These are phyloP conservation scores for Xylaria sp. DNA, from an alignment of 495 filamentous ascomycete species.

Conservation along the genomic window DNA sequence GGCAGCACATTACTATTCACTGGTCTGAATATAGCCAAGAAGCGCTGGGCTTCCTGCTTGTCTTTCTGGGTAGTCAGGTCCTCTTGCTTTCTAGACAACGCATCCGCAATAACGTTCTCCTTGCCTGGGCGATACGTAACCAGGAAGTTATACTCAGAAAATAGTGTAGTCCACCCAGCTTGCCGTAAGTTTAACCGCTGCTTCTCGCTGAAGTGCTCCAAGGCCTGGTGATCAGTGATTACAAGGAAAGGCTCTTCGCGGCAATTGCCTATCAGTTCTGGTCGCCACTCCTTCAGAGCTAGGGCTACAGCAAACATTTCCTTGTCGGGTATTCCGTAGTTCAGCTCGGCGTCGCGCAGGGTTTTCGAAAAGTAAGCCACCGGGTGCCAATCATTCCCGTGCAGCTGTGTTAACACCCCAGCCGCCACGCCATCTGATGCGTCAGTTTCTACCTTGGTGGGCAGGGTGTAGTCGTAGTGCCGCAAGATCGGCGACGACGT, in stretches of 20 bases:
- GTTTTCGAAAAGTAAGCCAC: background rate
- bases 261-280: background rate
- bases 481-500: background rate
- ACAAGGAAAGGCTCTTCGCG: slow-evolving; percentile 26
- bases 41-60: background rate
- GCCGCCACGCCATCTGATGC: background rate
- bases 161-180: background rate
- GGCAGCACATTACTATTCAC: slow-evolving; percentile 1
- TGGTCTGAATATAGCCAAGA: background rate
- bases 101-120: background rate
- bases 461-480: background rate
- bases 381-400: background rate
- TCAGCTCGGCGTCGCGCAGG: background rate
- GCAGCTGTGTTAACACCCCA: background rate
- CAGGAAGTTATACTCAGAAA: slow-evolving; percentile 19
- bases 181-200: background rate
- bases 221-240: background rate
- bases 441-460: background rate
- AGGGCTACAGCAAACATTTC: background rate
- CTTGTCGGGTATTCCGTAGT: slow-evolving; percentile 7
- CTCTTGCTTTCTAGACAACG: background rate
- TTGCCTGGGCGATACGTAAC: slow-evolving; percentile 7
- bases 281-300: background rate
- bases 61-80: background rate
- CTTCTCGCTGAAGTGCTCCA: slow-evolving; percentile 20